phyloP scores from a whole-genome alignment of 2,329 filamentous ascomycete genomes.

The Endothia cerciana region DNA sequence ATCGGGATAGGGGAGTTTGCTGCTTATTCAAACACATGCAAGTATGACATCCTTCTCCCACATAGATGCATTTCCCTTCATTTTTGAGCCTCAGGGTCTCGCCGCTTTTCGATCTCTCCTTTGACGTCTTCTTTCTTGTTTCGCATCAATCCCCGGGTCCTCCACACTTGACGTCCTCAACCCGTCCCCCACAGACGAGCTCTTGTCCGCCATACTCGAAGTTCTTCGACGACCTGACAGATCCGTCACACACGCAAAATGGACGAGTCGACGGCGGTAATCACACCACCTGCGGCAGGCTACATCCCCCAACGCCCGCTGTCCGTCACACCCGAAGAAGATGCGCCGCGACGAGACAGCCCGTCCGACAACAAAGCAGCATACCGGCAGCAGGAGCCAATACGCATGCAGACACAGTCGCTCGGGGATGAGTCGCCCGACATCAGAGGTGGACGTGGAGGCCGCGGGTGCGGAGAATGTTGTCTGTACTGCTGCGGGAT shows the following conservation, averaged over 20 bases:
- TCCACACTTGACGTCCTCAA: background rate
- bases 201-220: background rate
- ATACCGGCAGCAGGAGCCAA: constrained; percentile 8
- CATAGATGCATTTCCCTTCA: background rate
- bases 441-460: constrained; percentile 9
- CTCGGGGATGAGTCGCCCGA: background rate
- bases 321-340: constrained; percentile 6
- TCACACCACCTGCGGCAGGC: constrained; percentile 17
- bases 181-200: too few relatives aligned
- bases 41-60: background rate
- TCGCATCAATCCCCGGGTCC: background rate
- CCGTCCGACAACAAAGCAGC: background rate
- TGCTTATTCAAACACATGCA: constrained; percentile 2
- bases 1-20: constrained; percentile 2
- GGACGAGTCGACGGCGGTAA: constrained; percentile 16
- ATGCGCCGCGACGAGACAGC: background rate
- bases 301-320: constrained; percentile 25
- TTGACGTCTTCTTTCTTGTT: background rate
- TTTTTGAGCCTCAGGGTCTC: background rate
- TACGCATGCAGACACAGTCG: constrained; percentile 1
- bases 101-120: background rate
- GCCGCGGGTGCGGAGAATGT: constrained; percentile 5
- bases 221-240: background rate
- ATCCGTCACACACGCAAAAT: constrained; percentile 1
- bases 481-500: constrained; percentile 22